Evolutionary conservation across 129 eudicot species (phyloP).

Genomic region (Logfia minima): DNA sequence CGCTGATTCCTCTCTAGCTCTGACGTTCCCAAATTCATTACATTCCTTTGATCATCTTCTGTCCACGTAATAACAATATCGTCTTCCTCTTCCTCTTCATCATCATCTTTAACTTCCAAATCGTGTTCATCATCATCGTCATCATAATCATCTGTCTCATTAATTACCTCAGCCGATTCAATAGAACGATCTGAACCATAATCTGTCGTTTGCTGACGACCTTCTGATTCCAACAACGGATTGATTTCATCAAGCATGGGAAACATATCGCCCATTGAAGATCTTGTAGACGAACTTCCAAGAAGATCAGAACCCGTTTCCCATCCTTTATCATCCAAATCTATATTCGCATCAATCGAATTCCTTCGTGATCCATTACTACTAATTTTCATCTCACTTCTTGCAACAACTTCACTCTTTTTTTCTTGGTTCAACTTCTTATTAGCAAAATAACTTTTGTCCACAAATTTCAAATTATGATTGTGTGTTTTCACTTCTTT

Average conservation of each 20-base stretch:
- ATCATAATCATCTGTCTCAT: conserved; percentile 39
- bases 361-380: conserved; percentile 37
- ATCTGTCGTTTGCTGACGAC: conserved; percentile 29
- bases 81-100: conserved; percentile 34
- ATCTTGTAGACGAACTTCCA: conserved; percentile 75
- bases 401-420: conserved; percentile 29
- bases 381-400: conserved; percentile 27
- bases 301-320: conserved; percentile 70
- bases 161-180: not conserved
- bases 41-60: conserved; percentile 78
- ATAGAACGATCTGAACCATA: conserved; percentile 41
- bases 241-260: conserved; percentile 79
- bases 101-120: conserved; percentile 36
- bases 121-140: conserved; percentile 39
- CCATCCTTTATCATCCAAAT: conserved; percentile 40
- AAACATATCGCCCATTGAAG: conserved; percentile 69
- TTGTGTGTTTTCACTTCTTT: conserved; percentile 24
- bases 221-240: conserved; percentile 45
- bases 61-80: conserved; percentile 71
- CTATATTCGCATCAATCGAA: conserved; percentile 40
- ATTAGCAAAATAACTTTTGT: conserved; percentile 21
- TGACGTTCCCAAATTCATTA: conserved; percentile 70
- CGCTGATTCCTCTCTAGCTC: conserved; percentile 73
- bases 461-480: not conserved
- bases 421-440: conserved; percentile 28